phyloP scores from a whole-genome alignment of 2,329 filamentous ascomycete genomes.

The Diplodia seriata region DNA sequence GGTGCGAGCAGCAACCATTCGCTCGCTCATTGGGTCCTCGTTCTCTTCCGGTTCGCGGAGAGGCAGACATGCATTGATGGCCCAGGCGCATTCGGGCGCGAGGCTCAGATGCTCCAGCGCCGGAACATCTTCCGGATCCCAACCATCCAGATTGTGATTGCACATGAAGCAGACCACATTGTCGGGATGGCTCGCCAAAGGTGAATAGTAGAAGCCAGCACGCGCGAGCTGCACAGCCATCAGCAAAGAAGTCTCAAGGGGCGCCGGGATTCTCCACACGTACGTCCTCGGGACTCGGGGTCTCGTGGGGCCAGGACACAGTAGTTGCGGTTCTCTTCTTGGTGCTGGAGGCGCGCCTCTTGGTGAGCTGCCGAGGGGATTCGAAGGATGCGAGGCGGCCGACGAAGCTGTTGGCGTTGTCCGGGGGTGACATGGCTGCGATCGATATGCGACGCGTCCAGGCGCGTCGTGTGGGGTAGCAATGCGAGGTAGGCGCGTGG shows the following conservation, averaged over 20 bases:
- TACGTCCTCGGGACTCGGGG: constrained; percentile 70
- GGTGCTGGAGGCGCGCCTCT: constrained; percentile 72
- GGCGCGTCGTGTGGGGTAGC: constrained; percentile 20
- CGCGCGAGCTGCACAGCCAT: constrained; percentile 71
- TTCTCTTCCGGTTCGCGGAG: constrained; percentile 66
- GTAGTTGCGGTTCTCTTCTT: constrained; percentile 66
- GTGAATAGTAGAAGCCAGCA: constrained; percentile 90
- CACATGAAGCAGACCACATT: constrained; percentile 93
- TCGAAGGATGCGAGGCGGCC: constrained; percentile 84
- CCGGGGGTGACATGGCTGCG: constrained; percentile 46
- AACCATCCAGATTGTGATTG: constrained; percentile 82
- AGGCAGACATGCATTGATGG: constrained; percentile 66
- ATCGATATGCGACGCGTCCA: constrained; percentile 13
- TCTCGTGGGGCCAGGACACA: constrained; percentile 76
- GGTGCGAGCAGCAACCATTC: constrained; percentile 77
- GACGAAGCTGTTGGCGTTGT: constrained; percentile 68
- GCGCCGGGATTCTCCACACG: constrained; percentile 35
- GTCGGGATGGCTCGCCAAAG: constrained; percentile 76
- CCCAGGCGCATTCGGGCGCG: constrained; percentile 85
- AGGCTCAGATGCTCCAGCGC: constrained; percentile 85
- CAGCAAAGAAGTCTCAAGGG: constrained; percentile 26
- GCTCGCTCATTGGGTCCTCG: constrained; percentile 74
- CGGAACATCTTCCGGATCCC: constrained; percentile 87
- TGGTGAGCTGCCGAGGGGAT: constrained; percentile 65
- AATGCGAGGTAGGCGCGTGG: constrained; percentile 20